Conservation (phyloP, 1,139 yeast genomes). For the Saccharomyces pastorianus region DNA sequence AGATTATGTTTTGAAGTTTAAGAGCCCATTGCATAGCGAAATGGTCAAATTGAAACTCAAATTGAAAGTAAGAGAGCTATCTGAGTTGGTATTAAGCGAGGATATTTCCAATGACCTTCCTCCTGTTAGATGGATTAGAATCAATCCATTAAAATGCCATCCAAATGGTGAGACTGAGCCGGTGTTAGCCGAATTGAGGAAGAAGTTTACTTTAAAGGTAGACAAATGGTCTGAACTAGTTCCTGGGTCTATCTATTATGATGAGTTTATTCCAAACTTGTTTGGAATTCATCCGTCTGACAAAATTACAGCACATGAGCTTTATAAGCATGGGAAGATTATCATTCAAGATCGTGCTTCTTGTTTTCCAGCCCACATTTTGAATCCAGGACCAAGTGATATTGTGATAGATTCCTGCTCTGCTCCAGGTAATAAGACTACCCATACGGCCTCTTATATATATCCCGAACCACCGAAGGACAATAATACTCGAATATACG, state of each 20-base stretch:
- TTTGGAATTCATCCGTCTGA: conserved; percentile 78
- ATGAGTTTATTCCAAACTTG: conserved; percentile 61
- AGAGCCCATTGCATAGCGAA: conserved; percentile 76
- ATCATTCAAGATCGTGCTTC: conserved; percentile 95
- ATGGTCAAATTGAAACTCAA: conserved; percentile 63
- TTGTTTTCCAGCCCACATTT: conserved; percentile 86
- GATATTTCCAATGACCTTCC: conserved; percentile 47
- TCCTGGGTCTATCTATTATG: conserved; percentile 59
- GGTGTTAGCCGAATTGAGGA: conserved; percentile 38
- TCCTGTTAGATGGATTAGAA: conserved; percentile 85
- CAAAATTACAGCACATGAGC: conserved; percentile 52
- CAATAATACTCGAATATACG: conserved; percentile 42
- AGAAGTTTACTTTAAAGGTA: conserved; percentile 28
- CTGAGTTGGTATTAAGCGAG: conserved; percentile 33
- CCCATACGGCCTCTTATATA: conserved; percentile 71
- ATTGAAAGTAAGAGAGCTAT: conserved; percentile 37
- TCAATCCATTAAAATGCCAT: conserved; percentile 49
- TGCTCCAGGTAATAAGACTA: conserved; percentile 97
- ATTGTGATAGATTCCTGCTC: conserved; percentile 87
- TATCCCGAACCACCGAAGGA: conserved; percentile 17
- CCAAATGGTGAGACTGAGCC: conserved; percentile 28
- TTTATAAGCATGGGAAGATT: conserved; percentile 66
- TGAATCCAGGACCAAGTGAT: conserved; percentile 48
- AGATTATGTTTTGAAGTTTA: conserved; percentile 68
- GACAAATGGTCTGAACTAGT: conserved; percentile 44